Conservation (phyloP, 345 rosid species). For the Pistacia vera region DNA sequence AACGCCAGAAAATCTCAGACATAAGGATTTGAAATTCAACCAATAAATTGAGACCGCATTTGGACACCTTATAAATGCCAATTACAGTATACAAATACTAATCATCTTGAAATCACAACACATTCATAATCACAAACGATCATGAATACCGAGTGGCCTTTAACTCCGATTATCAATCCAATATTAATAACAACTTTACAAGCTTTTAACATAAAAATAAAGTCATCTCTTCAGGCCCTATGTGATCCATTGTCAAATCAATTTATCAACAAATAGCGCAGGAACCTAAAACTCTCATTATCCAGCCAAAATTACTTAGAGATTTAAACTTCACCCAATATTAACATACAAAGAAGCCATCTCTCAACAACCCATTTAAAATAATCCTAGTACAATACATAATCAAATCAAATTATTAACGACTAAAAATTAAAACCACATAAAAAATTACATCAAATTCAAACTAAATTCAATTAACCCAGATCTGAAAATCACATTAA, state of each 20-base stretch:
- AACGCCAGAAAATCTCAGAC: neutral
- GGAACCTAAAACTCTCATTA: neutral
- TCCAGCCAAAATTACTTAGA: neutral
- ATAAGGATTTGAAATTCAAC: neutral
- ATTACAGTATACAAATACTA: neutral
- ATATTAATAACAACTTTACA: no score
- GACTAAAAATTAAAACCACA: neutral
- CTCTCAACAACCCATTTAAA: neutral
- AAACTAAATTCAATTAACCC: neutral
- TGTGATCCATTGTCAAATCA: no score
- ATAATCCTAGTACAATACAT: neutral
- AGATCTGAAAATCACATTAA: conserved; percentile 25
- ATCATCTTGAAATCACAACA: neutral
- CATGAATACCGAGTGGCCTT: neutral
- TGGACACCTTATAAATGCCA: neutral
- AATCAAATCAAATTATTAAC: neutral
- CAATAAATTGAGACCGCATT: neutral
- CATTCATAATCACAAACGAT: neutral
- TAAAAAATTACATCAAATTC: conserved; percentile 1
- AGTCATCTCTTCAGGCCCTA: no score
- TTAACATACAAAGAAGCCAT: neutral
- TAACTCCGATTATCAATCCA: no score
- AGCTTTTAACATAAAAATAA: no score
- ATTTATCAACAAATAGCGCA: no score
- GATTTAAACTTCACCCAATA: neutral